phyloP scores from a whole-genome alignment of 2,329 filamentous ascomycete genomes.

The Dactylellina cionopaga region DNA sequence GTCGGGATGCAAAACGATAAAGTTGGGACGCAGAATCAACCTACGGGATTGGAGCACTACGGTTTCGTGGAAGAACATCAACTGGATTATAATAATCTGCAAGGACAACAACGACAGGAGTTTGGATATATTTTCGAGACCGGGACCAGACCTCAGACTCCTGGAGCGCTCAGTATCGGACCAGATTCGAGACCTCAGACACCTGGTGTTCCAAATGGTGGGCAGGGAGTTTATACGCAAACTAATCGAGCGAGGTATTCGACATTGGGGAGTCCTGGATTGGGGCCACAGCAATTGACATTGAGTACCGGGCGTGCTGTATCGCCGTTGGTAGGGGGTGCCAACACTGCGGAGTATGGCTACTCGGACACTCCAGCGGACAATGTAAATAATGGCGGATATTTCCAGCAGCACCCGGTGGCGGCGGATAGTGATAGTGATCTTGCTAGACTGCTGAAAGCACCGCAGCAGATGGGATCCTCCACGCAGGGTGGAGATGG shows the following conservation, averaged over 20 bases:
- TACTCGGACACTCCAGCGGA: background rate
- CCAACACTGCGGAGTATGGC: no score
- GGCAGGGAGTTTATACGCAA: background rate
- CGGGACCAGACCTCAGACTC: constrained; percentile 2
- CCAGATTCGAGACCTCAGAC: constrained; percentile 18
- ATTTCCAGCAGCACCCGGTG: constrained; percentile 5
- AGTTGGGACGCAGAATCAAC: background rate
- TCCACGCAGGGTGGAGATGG: background rate
- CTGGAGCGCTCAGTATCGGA: constrained; percentile 5
- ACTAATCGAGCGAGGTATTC: background rate
- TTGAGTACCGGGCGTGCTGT: constrained; percentile 1
- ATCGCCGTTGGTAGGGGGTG: constrained; percentile 28
- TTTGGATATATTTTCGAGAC: constrained; percentile 35
- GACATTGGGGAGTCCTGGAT: constrained; percentile 17
- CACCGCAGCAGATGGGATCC: constrained; percentile 16
- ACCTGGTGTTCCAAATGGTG: background rate
- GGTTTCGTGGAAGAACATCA: constrained; percentile 40
- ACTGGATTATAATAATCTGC: constrained; percentile 30
- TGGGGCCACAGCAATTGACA: constrained; percentile 21
- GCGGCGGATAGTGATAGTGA: constrained; percentile 38
- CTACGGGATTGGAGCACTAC: constrained; percentile 37
- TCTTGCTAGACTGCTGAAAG: constrained; percentile 18
- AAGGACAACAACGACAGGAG: constrained; percentile 20
- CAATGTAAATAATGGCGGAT: background rate
- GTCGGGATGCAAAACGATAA: constrained; percentile 34